phyloP scores from a whole-genome alignment of 441 rosid species.

The Euphorbia corollata region DNA sequence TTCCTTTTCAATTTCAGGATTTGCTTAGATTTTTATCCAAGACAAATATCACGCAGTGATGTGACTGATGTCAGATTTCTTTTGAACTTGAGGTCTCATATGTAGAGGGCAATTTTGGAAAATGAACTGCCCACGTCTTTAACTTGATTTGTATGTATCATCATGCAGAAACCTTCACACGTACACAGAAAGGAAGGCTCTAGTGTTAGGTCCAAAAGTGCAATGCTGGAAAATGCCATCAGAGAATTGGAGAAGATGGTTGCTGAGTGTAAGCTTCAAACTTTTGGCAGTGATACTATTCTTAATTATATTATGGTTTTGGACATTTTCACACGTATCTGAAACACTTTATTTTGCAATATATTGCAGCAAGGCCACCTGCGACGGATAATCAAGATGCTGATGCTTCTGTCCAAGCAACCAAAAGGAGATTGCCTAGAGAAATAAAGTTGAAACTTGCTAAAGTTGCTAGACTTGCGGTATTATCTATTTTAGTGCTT shows the following conservation, averaged over 20 bases:
- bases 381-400: slow-evolving; percentile 70
- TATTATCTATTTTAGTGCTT: slow-evolving; percentile 25
- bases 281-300: slow-evolving; percentile 14
- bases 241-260: slow-evolving; percentile 87
- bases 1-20: neutral
- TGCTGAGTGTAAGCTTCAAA: slow-evolving; percentile 65
- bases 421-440: slow-evolving; percentile 91
- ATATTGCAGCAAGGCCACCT: slow-evolving; percentile 75
- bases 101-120: neutral
- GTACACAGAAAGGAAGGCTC: slow-evolving; percentile 54
- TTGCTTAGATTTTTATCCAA: slow-evolving; percentile 12
- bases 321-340: slow-evolving; percentile 12
- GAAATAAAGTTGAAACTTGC: slow-evolving; percentile 85
- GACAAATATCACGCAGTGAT: neutral
- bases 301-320: slow-evolving; percentile 11
- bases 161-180: slow-evolving; percentile 50
- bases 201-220: slow-evolving; percentile 48
- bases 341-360: slow-evolving; percentile 17
- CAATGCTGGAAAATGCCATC: slow-evolving; percentile 76
- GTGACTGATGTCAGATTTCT: neutral
- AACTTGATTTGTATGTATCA: slow-evolving; percentile 22
- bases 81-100: neutral
- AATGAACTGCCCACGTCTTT: neutral
- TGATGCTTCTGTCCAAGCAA: slow-evolving; percentile 60
- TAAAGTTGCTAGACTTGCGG: slow-evolving; percentile 95